Conservation (phyloP, 371 early-diverging fungal genomes). For the Rhizopus microsporus region DNA sequence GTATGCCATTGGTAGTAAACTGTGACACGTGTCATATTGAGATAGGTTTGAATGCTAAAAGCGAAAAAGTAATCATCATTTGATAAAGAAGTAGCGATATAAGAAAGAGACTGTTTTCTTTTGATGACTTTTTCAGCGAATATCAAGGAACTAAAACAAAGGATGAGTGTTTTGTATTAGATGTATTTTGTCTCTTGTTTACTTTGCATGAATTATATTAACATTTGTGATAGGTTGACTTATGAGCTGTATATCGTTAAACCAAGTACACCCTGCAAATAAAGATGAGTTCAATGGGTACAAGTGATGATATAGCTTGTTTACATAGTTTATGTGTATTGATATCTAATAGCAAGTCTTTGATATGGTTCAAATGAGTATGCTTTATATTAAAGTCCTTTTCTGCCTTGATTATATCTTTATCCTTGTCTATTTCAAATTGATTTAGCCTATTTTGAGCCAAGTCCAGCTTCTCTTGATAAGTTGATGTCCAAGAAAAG, state of each 20-base stretch:
- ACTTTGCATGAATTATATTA: constrained; percentile 12
- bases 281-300: no score
- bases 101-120: constrained; percentile 9
- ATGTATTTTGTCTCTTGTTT: not conserved
- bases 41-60: constrained; percentile 7
- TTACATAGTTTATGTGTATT: constrained; percentile 17
- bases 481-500: not conserved
- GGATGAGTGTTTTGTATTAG: not conserved
- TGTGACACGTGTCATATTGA: constrained; percentile 26
- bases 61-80: constrained; percentile 9
- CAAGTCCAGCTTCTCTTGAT: not conserved
- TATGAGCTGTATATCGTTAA: constrained; percentile 5
- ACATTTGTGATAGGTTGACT: constrained; percentile 2
- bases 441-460: constrained; percentile 12
- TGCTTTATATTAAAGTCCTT: not conserved
- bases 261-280: constrained; percentile 19
- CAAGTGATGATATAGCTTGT: not conserved
- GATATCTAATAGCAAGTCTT: constrained; percentile 6
- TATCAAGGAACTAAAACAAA: not conserved
- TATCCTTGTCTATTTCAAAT: not conserved
- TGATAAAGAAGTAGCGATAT: constrained; percentile 7
- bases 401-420: constrained; percentile 5
- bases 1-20: constrained; percentile 25
- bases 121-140: constrained; percentile 8
- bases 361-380: constrained; percentile 3